Base-by-base conservation (phyloP, 768 basidiomycete species). In the Strobilomyces echinocephalus region DNA sequence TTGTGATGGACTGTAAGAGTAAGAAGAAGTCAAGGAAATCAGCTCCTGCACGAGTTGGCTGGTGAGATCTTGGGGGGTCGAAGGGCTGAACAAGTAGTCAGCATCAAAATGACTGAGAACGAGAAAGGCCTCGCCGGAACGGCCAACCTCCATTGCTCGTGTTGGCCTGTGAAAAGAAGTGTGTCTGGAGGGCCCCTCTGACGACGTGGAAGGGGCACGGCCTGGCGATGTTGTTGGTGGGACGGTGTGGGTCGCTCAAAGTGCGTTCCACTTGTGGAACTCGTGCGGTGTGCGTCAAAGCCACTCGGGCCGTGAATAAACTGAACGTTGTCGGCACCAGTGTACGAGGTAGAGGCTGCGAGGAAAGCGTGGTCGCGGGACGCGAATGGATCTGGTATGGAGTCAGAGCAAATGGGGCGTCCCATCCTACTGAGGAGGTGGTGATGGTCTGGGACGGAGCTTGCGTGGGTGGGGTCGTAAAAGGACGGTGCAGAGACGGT, bases 401-500 rank as follows among this genome's bases (percentile, higher is more conserved):
- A 16, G 24, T 33, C 28, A 42, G 60, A 12, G 50, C 46, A 11
- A 66, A 69, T 16, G 53, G 58, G 4, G 40, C 33, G 15, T 56
- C 42, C 63, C 59, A 70, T 56, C n/a, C 48, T 69, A 18, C 68
- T 63, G 73, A 76, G 74, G 42, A 75, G 72, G 47, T 79, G 80
- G n/a, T n/a, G n/a, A n/a, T n/a, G n/a, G 48, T 76, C 71, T 2
- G 55, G 64, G 47, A 56, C 67, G 61, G 68, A 50, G 20, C 63
- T 60, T n/a, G 67, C 60, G 4, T 72, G 69, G 20, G 76, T 68
- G 6, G 80, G 71, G 50, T 80, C 79, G 62, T 82, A 84, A 60
- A 81, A 80, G 8, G 79, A 74, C 9, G 79, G 72, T 0, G 74
- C 72, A 16, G 81, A 74, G 35, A 78, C 77, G 56, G 83, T 83